Conservation (phyloP, 2,329 filamentous ascomycete genomes). For the Apiospora hydei region DNA sequence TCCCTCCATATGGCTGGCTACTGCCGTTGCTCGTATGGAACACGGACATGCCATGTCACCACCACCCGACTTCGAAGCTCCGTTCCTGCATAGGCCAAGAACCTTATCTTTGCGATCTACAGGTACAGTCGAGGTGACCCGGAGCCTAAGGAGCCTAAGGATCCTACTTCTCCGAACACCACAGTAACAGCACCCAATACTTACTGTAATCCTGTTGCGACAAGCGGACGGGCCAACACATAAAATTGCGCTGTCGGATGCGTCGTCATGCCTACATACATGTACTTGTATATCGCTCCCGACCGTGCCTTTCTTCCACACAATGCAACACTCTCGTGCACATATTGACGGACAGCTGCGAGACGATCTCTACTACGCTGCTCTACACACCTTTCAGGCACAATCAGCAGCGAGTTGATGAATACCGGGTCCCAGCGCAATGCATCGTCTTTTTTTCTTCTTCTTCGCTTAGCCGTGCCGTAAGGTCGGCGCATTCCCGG, state of each 20-base stretch:
- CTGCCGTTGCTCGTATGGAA: not conserved
- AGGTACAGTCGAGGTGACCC: not conserved
- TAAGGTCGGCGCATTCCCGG: constrained; percentile 10
- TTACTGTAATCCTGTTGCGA: not conserved
- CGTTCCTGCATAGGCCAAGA: constrained; percentile 12
- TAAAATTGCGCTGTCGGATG: not conserved
- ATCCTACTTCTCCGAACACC: not conserved
- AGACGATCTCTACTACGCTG: not conserved
- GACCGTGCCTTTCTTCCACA: not conserved
- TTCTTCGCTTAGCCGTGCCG: not conserved
- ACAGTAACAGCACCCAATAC: not conserved
- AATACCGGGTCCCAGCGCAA: constrained; percentile 5
- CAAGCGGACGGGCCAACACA: not conserved
- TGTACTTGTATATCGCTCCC: constrained; percentile 2
- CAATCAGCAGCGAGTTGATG: not conserved
- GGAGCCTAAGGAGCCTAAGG: not conserved
- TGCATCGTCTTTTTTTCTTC: not conserved
- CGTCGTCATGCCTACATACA: not conserved
- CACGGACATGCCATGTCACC: not conserved
- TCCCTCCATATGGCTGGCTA: not conserved
- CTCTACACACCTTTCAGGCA: not conserved
- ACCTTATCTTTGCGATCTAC: constrained; percentile 18
- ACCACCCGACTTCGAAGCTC: not conserved
- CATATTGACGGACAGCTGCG: not conserved
- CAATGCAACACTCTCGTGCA: not conserved